Base-by-base conservation (phyloP, 768 basidiomycete genomes). In the Tephrocybe rancida region DNA sequence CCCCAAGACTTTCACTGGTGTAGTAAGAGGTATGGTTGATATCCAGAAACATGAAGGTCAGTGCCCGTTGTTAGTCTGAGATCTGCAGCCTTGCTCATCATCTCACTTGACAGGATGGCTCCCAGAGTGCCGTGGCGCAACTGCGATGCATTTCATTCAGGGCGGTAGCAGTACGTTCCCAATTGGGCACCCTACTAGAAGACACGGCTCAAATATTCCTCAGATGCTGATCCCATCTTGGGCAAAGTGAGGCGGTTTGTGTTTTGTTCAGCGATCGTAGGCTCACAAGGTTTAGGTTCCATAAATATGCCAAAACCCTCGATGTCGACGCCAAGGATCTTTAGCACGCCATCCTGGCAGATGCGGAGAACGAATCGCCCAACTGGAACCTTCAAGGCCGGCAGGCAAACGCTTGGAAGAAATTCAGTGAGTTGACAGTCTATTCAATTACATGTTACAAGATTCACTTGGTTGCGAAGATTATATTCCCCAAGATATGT, bases 41-140 rank as follows among this genome's bases (percentile, higher is more conserved):
- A 85, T 87, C 25, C 84, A 86, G 61, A 77, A 79, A 59, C 74
- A 86, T 49, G 84, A 87, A 78, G 85, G 83, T 79, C 29, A n/a
- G n/a, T n/a, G n/a, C n/a, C n/a, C n/a, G n/a, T n/a, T n/a, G n/a
- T n/a, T n/a, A n/a, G n/a, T n/a, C n/a, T n/a, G n/a, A n/a, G n/a
- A n/a, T n/a, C n/a, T n/a, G n/a, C n/a, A n/a, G n/a, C n/a, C n/a
- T n/a, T n/a, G n/a, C n/a, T n/a, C n/a, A n/a, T n/a, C n/a, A n/a
- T n/a, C n/a, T n/a, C n/a, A 16, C 35, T 37, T 16, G 4, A 34
- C 52, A 86, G 84, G 85, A 4, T 87, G 84, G 84, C 71, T 87
- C 4, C 85, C 85, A 4, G 84, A 87, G 64, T 85, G 84, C 59
- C 77, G 85, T 48, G 80, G 79, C 39, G 77, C 83, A 3, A 81